Evolutionary conservation across 345 rosid genomes (phyloP).

Genomic region (Physaria fendleri): DNA sequence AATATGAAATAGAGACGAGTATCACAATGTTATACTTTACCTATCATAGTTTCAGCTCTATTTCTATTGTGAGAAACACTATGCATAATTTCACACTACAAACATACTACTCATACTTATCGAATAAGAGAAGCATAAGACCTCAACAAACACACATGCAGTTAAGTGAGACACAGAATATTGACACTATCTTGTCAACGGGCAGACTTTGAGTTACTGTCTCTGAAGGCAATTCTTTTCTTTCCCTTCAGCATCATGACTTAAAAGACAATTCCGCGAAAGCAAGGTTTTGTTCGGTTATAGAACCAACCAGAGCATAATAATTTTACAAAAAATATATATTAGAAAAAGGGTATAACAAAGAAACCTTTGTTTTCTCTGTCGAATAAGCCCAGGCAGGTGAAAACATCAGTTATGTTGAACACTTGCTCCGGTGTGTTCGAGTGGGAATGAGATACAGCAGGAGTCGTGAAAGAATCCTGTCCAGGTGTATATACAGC

Average conservation of each 20-base stretch:
- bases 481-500: slow-evolving; percentile 41
- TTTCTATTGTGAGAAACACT: neutral
- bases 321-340: neutral
- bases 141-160: neutral
- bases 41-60: neutral
- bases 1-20: neutral
- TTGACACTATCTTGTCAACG: neutral
- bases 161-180: neutral
- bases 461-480: slow-evolving; percentile 37
- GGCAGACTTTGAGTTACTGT: neutral
- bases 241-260: neutral
- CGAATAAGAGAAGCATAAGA: neutral
- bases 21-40: neutral
- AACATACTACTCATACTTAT: neutral
- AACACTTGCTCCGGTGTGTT: slow-evolving; percentile 50
- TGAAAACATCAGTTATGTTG: slow-evolving; percentile 73
- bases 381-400: slow-evolving; percentile 77
- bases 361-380: slow-evolving; percentile 75
- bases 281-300: neutral
- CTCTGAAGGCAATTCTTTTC: neutral
- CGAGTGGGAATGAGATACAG: slow-evolving; percentile 26
- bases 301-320: neutral
- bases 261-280: neutral
- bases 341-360: neutral
- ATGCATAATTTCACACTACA: neutral